A percentile compares a stretch with the other conserved stretches of the same genome.
Evolutionary conservation across 768 basidiomycete genomes (phyloP).

Genomic region (Boletus vermiculosoides): DNA sequence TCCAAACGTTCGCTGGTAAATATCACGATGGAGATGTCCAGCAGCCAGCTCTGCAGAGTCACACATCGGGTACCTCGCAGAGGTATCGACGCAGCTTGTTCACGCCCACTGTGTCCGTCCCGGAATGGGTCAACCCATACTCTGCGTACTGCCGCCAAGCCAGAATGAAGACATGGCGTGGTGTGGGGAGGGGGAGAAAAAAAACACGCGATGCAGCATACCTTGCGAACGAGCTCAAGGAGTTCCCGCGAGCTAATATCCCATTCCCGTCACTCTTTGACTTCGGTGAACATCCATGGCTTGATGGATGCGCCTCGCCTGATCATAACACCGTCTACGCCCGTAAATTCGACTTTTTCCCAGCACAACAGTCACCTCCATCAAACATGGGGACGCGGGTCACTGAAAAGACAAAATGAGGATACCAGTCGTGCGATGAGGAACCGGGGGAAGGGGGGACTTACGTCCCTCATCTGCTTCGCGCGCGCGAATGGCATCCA

Average conservation of each 20-base stretch:
- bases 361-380: constrained; percentile 93
- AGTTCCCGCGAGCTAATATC: constrained; percentile 86
- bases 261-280: constrained; percentile 91
- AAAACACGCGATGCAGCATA: constrained; percentile 31
- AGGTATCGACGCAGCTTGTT: constrained; percentile 91
- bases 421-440: neutral
- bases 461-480: constrained; percentile 71
- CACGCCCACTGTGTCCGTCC: constrained; percentile 84
- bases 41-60: too few relatives aligned
- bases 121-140: constrained; percentile 83
- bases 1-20: too few relatives aligned
- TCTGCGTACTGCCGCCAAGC: constrained; percentile 66
- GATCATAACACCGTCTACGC: constrained; percentile 95
- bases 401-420: constrained; percentile 42
- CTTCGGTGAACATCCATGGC: constrained; percentile 94
- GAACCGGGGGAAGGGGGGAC: constrained; percentile 18
- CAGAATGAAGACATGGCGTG: neutral
- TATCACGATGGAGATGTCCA: too few relatives aligned
- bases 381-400: constrained; percentile 93
- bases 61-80: constrained; percentile 62
- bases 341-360: constrained; percentile 68
- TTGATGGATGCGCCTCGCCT: constrained; percentile 95
- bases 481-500: constrained; percentile 67
- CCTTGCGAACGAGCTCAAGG: constrained; percentile 74
- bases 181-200: neutral